These are phyloP conservation scores for Skeletonema menzelii DNA, from an alignment of 108 stramenopile species.

Conservation along the genomic window DNA sequence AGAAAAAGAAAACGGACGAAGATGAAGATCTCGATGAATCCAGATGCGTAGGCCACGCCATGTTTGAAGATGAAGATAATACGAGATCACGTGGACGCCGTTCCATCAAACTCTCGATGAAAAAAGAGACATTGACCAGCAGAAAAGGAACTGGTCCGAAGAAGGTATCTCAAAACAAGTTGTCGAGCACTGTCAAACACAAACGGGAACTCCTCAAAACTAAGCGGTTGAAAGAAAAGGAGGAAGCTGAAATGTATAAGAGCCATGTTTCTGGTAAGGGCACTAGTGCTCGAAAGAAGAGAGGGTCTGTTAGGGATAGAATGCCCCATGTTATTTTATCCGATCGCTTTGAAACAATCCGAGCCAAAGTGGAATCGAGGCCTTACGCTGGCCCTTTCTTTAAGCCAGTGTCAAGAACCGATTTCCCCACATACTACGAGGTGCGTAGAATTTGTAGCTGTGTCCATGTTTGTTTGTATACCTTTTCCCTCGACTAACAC, in stretches of 20 bases:
- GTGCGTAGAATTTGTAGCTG: not conserved
- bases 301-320: slow-evolving; percentile 80
- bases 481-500: not conserved
- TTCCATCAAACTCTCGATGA: slow-evolving; percentile 24
- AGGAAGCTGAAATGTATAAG: slow-evolving; percentile 74
- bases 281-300: slow-evolving; percentile 76
- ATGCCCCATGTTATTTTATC: slow-evolving; percentile 85
- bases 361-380: slow-evolving; percentile 59
- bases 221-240: slow-evolving; percentile 71
- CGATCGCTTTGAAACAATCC: slow-evolving; percentile 74
- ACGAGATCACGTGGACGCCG: not conserved
- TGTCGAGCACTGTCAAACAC: slow-evolving; percentile 33
- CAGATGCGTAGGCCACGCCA: slow-evolving; percentile 76
- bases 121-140: slow-evolving; percentile 24
- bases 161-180: slow-evolving; percentile 30
- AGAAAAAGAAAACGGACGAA: slow-evolving; percentile 18
- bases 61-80: slow-evolving; percentile 87
- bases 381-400: slow-evolving; percentile 68
- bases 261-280: slow-evolving; percentile 57
- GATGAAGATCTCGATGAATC: slow-evolving; percentile 33
- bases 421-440: slow-evolving; percentile 75
- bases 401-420: slow-evolving; percentile 65
- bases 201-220: slow-evolving; percentile 49
- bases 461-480: not conserved
- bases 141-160: slow-evolving; percentile 11